phyloP scores from a whole-genome alignment of 768 basidiomycete species.

The Ephemerocybe angulata region DNA sequence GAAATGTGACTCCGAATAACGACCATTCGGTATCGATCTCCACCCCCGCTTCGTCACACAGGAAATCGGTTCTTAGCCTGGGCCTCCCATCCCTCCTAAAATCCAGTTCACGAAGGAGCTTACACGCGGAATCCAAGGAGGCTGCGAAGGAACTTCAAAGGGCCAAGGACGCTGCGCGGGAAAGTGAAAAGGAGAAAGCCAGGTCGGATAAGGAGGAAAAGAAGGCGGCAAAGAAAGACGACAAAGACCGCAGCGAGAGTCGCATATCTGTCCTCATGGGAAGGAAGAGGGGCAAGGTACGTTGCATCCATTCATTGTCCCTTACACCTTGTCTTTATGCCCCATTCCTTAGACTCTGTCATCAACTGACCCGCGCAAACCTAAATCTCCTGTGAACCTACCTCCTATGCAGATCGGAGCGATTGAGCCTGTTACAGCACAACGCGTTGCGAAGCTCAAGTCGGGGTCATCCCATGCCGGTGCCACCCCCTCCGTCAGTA shows the following conservation, averaged over 20 bases:
- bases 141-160: conserved; percentile 41
- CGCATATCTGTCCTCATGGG: conserved; percentile 86
- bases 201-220: conserved; percentile 48
- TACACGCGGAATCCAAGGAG: conserved; percentile 68
- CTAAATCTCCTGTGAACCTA: conserved; percentile 62
- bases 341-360: conserved; percentile 63
- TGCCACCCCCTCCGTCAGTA: conserved; percentile 36
- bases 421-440: conserved; percentile 74
- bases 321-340: conserved; percentile 12
- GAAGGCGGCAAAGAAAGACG: conserved; percentile 65
- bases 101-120: conserved; percentile 77
- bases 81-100: conserved; percentile 82
- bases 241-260: conserved; percentile 87
- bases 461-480: conserved; percentile 42
- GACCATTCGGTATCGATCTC: conserved; percentile 49
- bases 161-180: conserved; percentile 38
- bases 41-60: conserved; percentile 58
- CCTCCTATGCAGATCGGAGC: conserved; percentile 92
- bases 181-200: conserved; percentile 47
- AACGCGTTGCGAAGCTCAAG: conserved; percentile 82
- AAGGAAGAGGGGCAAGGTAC: conserved; percentile 87
- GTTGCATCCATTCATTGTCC: conserved; percentile 10
- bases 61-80: conserved; percentile 79
- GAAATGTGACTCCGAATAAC: conserved; percentile 54
- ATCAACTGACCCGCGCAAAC: conserved; percentile 75